Percentiles rank a stretch among this genome's conserved stretches.
phyloP scores from a whole-genome alignment of 352 stramenopile genomes.

The Pythium phragmitis region DNA sequence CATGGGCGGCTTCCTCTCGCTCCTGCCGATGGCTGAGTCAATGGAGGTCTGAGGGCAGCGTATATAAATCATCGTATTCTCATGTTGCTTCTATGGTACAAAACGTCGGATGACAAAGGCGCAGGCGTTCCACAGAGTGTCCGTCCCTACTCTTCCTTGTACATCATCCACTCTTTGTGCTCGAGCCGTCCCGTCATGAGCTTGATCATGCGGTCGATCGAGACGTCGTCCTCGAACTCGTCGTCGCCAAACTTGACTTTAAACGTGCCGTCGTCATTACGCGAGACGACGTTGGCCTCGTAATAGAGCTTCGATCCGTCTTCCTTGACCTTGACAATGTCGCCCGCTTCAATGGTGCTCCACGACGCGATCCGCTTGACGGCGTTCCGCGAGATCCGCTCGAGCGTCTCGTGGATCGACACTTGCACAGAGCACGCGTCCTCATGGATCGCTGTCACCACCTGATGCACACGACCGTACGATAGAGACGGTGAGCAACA shows the following conservation, averaged over 20 bases:
- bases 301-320: conserved; percentile 58
- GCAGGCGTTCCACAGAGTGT: background rate
- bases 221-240: conserved; percentile 52
- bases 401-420: conserved; percentile 45
- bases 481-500: background rate
- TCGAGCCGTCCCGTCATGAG: conserved; percentile 66
- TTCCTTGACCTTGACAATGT: conserved; percentile 68
- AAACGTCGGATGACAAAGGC: background rate
- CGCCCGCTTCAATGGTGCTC: conserved; percentile 63
- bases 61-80: background rate
- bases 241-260: conserved; percentile 65
- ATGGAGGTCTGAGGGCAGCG: conserved; percentile 18
- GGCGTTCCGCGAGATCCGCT: conserved; percentile 37
- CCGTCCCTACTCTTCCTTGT: conserved; percentile 42
- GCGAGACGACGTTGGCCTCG: conserved; percentile 49
- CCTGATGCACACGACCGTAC: conserved; percentile 22
- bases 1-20: conserved; percentile 42
- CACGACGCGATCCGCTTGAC: conserved; percentile 59
- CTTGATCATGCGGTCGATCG: conserved; percentile 48
- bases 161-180: conserved; percentile 77
- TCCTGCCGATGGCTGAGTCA: conserved; percentile 45
- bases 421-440: conserved; percentile 55
- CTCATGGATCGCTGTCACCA: conserved; percentile 48
- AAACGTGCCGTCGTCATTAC: conserved; percentile 56
- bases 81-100: conserved; percentile 7